A percentile compares a stretch with the other conserved stretches of the same genome.
phyloP scores from a whole-genome alignment of 2,329 filamentous ascomycete species.

The Cladobotryum mycophilum region DNA sequence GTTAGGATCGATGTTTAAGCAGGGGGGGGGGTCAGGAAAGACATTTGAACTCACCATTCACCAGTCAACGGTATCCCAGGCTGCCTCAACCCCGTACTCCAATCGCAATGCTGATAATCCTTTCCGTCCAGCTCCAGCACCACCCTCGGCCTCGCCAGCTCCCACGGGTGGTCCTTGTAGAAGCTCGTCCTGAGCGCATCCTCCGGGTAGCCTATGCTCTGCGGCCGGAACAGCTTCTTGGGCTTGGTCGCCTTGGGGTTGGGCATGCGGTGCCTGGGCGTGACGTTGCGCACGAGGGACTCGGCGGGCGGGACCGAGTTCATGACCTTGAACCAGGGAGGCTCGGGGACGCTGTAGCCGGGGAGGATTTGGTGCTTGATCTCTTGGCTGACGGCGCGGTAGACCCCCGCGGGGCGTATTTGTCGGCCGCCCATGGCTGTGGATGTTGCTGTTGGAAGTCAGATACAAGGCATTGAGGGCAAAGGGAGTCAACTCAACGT shows the following conservation, averaged over 20 bases:
- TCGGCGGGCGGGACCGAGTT: constrained; percentile 52
- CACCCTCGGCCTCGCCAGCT: constrained; percentile 80
- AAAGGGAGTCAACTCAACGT: neutral
- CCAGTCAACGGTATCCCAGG: constrained; percentile 71
- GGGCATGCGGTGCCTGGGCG: constrained; percentile 37
- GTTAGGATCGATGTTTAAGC: too few relatives aligned
- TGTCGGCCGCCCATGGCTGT: constrained; percentile 36
- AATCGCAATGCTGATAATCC: constrained; percentile 70
- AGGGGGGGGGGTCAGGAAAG: neutral
- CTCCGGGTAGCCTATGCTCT: constrained; percentile 72
- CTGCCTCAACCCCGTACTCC: constrained; percentile 70
- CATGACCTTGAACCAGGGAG: constrained; percentile 47
- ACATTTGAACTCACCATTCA: constrained; percentile 59
- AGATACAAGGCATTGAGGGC: neutral
- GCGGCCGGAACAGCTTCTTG: constrained; percentile 74
- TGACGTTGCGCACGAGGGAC: constrained; percentile 47
- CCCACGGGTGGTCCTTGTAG: constrained; percentile 95
- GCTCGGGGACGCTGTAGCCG: constrained; percentile 26
- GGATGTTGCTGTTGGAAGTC: neutral
- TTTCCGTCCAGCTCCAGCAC: constrained; percentile 81
- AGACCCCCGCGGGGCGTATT: constrained; percentile 42
- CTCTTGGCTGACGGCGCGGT: constrained; percentile 38
- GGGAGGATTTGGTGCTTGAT: constrained; percentile 36
- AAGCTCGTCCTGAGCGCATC: constrained; percentile 75
- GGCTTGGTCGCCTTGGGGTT: constrained; percentile 46